Percentiles rank a stretch among this genome's conserved stretches.
These are phyloP conservation scores for Panicum miliaceum DNA, from an alignment of 176 grass and related monocot genomes.

Conservation along the genomic window DNA sequence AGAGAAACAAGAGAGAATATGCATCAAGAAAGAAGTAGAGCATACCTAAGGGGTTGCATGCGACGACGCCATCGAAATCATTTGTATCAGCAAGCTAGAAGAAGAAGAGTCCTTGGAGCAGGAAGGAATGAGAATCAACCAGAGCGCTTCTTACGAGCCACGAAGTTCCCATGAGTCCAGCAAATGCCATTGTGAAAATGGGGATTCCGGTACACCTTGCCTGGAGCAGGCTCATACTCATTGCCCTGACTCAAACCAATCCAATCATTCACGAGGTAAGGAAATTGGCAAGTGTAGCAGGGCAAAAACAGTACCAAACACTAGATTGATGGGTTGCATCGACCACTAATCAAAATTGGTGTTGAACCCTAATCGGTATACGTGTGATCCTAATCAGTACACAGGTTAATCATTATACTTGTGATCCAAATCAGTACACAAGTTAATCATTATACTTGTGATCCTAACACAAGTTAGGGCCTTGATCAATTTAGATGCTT, in stretches of 20 bases:
- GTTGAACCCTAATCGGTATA: not conserved
- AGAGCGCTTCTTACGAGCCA: constrained; percentile 14
- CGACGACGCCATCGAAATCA: not conserved
- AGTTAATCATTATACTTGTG: not conserved
- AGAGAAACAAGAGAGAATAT: not conserved
- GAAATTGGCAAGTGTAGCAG: not conserved
- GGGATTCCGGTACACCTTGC: not conserved
- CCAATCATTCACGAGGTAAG: not conserved
- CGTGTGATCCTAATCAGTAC: not conserved
- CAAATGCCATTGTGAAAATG: not conserved
- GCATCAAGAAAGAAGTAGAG: constrained; percentile 3
- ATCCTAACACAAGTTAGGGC: not conserved
- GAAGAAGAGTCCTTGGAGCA: constrained; percentile 8
- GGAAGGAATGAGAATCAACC: constrained; percentile 5
- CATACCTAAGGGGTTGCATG: constrained; percentile 23
- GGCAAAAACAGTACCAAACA: not conserved
- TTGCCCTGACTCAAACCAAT: constrained; percentile 5
- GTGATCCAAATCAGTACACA: not conserved
- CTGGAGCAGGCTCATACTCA: constrained; percentile 15
- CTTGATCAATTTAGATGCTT: constrained; percentile 7
- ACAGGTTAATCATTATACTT: constrained; percentile 1
- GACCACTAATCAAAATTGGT: not conserved
- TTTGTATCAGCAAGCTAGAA: not conserved
- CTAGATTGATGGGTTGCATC: not conserved
- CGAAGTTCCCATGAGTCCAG: constrained; percentile 9